phyloP scores from a whole-genome alignment of 2,329 filamentous ascomycete species.

The Aspergillus sp. region DNA sequence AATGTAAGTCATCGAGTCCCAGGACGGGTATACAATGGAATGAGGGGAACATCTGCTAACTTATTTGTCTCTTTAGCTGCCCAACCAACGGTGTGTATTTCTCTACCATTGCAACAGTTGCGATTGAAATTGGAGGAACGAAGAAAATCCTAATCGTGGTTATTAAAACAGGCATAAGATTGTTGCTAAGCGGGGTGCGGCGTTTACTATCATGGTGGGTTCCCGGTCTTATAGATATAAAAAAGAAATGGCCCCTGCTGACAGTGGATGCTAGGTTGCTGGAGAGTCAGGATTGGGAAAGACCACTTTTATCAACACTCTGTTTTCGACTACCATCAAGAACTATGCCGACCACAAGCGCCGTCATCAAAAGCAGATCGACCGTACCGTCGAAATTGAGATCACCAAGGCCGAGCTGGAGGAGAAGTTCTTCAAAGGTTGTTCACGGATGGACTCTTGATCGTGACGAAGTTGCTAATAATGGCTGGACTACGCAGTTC shows the following conservation, averaged over 20 bases:
- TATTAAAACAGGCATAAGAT: slow-evolving; percentile 56
- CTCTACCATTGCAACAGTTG: slow-evolving; percentile 19
- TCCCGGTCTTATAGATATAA: slow-evolving; percentile 1
- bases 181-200: slow-evolving; percentile 78
- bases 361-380: slow-evolving; percentile 97
- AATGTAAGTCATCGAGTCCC: slow-evolving; percentile 48
- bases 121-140: slow-evolving; percentile 1
- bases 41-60: slow-evolving; percentile 25
- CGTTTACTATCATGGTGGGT: slow-evolving; percentile 97
- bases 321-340: slow-evolving; percentile 99
- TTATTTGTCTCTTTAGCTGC: slow-evolving; percentile 43
- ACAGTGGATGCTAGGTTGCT: slow-evolving; percentile 62
- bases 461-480: not conserved
- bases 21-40: not conserved
- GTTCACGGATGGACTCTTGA: not conserved
- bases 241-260: slow-evolving; percentile 15
- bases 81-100: slow-evolving; percentile 60
- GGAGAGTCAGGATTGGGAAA: slow-evolving; percentile 98
- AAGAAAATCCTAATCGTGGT: slow-evolving; percentile 17
- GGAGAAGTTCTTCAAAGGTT: slow-evolving; percentile 99
- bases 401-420: slow-evolving; percentile 99
- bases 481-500: slow-evolving; percentile 54
- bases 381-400: slow-evolving; percentile 99
- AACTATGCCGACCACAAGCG: slow-evolving; percentile 99
- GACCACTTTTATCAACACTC: slow-evolving; percentile 99